Evolutionary conservation across 2,329 filamentous ascomycete genomes (phyloP), one percentile per base, ranked within the genome.

Genomic region (Parastagonospora avenae): DNA sequence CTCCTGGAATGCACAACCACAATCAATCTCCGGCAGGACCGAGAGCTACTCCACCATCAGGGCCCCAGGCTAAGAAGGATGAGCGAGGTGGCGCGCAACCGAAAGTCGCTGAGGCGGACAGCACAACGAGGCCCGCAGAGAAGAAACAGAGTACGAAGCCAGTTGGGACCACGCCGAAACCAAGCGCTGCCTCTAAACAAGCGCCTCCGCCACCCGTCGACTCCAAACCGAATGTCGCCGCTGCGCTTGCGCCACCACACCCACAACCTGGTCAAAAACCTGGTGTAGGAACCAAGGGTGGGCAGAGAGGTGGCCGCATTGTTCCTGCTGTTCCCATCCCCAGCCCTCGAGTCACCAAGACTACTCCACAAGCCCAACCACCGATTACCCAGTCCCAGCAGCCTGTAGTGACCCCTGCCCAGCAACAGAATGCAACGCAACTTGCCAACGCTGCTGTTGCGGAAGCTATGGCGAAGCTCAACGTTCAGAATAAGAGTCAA

Each of bases 361-460:
- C 77, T 2, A 63, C 70, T 8, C 67, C 75, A 38, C 70, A 80
- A 16, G 66, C 72, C 44, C 63, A 68, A 8, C 54, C 63, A 29
- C 74, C 76, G 9, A 68, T 77, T 8, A 70, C 76, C 39, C 76
- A 72, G 45, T 50, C 69, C 15, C 50, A 64, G 16, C 61, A 64
- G 40, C 40, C 65, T 33, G 27, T 62, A 6, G 55, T 58, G 9
- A 61, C 61, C n/a, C 59, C 67, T 37, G 66, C 62, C 10, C 66
- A 69, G 38, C 59, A 70, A 38, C 81, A 84, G 55, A 87, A 89
- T 73, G 88, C 89, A 1, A 92, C 89, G 0, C 85, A 88, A 67
- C 85, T 87, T 33, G 89, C 89, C 1, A 87, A 86, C 62, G 89
- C 88, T 28, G 89, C 89, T 8, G 89, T 91, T n/a, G 88, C 89